Conservation (phyloP, 129 eudicot species). For the Helianthus annuus region DNA sequence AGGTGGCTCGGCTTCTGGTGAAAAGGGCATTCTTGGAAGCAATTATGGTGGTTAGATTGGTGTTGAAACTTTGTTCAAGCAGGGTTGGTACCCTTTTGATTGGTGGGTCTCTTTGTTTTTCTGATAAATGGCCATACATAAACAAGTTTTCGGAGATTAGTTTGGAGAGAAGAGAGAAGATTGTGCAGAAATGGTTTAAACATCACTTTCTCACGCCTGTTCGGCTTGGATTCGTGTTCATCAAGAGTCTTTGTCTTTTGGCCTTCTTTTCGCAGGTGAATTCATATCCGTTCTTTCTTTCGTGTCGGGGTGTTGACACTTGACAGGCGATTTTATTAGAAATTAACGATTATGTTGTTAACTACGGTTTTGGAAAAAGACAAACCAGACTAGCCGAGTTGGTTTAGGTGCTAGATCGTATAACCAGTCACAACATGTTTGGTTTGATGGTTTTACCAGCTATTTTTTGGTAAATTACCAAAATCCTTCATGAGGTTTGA, state of each 20-base stretch:
- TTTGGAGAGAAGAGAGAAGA: constrained; percentile 59
- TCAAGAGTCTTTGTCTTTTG: constrained; percentile 54
- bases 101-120: constrained; percentile 57
- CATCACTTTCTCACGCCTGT: constrained; percentile 53
- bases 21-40: constrained; percentile 66
- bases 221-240: constrained; percentile 61
- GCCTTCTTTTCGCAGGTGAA: constrained; percentile 69
- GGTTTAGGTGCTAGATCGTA: too few relatives aligned
- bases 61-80: constrained; percentile 48
- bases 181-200: constrained; percentile 66
- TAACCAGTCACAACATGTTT: too few relatives aligned
- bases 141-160: constrained; percentile 54
- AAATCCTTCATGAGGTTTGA: too few relatives aligned
- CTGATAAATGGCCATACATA: constrained; percentile 59
- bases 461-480: too few relatives aligned
- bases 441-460: too few relatives aligned
- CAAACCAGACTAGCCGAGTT: too few relatives aligned
- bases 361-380: too few relatives aligned
- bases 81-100: constrained; percentile 71
- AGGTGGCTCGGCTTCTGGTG: constrained; percentile 52
- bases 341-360: too few relatives aligned
- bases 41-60: constrained; percentile 43
- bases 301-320: too few relatives aligned
- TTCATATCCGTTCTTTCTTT: background rate
- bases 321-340: too few relatives aligned